Conservation (phyloP, 371 early-diverging fungal species). For the Lichtheimia ornata region DNA sequence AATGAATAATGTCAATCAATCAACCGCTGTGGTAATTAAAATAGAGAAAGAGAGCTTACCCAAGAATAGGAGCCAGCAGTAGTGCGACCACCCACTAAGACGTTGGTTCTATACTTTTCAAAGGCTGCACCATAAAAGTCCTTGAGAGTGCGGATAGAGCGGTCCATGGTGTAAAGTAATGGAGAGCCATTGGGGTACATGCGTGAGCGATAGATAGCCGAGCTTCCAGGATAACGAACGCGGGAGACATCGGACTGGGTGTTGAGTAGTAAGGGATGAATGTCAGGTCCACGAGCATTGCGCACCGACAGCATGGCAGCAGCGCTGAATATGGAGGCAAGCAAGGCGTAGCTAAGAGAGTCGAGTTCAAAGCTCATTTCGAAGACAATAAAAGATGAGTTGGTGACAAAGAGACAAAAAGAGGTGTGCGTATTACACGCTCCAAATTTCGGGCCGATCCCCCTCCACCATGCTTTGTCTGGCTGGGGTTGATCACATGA, state of each 20-base stretch:
- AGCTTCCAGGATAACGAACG: constrained; percentile 68
- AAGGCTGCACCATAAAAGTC: constrained; percentile 53
- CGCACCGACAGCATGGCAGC: constrained; percentile 47
- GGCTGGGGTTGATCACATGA: no score
- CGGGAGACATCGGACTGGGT: constrained; percentile 69
- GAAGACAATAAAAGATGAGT: no score
- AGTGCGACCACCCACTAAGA: constrained; percentile 24
- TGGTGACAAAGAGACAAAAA: no score
- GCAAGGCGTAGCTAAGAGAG: constrained; percentile 40
- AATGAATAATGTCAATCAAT: no score
- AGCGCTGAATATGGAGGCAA: constrained; percentile 46
- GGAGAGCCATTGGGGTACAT: constrained; percentile 61
- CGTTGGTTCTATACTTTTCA: constrained; percentile 31
- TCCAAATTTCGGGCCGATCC: no score
- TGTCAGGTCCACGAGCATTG: constrained; percentile 69
- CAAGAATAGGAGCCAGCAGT: constrained; percentile 2
- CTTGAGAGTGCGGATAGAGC: constrained; percentile 50
- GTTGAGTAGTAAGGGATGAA: constrained; percentile 76
- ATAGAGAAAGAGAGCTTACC: not conserved
- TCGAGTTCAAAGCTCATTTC: constrained; percentile 46
- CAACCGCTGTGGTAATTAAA: not conserved
- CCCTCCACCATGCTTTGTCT: no score
- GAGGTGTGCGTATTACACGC: no score
- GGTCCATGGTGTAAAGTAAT: constrained; percentile 42
- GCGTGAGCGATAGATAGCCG: constrained; percentile 73